Conservation (phyloP, 495 filamentous ascomycete species). For the Stereocaulon alpinum region DNA sequence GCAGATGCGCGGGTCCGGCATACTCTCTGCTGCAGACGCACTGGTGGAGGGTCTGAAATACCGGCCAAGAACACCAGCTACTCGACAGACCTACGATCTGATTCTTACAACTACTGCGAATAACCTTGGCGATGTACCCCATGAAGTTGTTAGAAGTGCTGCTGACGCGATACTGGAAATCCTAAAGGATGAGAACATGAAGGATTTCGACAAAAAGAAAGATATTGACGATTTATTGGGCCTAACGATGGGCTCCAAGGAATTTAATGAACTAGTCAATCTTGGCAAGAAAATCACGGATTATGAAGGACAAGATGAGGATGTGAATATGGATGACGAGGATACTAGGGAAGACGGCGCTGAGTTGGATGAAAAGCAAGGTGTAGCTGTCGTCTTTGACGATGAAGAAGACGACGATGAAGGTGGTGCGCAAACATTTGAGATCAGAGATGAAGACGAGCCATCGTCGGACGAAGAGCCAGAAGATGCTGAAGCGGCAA, state of each 20-base stretch:
- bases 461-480: slow-evolving; percentile 59
- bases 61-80: slow-evolving; percentile 81
- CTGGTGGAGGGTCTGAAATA: slow-evolving; percentile 79
- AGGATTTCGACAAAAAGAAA: slow-evolving; percentile 97
- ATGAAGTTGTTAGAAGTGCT: slow-evolving; percentile 87
- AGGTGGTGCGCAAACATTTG: slow-evolving; percentile 58
- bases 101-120: slow-evolving; percentile 84
- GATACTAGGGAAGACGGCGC: slow-evolving; percentile 42
- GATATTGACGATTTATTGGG: slow-evolving; percentile 91
- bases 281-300: slow-evolving; percentile 98
- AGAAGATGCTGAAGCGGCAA: slow-evolving; percentile 42
- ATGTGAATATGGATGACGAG: slow-evolving; percentile 62
- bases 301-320: slow-evolving; percentile 94
- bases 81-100: slow-evolving; percentile 88
- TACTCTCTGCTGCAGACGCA: slow-evolving; percentile 76
- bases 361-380: slow-evolving; percentile 86
- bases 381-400: slow-evolving; percentile 93
- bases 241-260: slow-evolving; percentile 67
- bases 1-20: slow-evolving; percentile 65
- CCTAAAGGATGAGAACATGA: slow-evolving; percentile 90
- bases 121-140: slow-evolving; percentile 85
- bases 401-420: slow-evolving; percentile 90
- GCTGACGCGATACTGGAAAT: slow-evolving; percentile 86
- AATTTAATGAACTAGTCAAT: slow-evolving; percentile 95
- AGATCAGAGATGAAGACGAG: slow-evolving; percentile 68